phyloP scores from a whole-genome alignment of 2,329 filamentous ascomycete species.

The Penicillium brevicompactum region DNA sequence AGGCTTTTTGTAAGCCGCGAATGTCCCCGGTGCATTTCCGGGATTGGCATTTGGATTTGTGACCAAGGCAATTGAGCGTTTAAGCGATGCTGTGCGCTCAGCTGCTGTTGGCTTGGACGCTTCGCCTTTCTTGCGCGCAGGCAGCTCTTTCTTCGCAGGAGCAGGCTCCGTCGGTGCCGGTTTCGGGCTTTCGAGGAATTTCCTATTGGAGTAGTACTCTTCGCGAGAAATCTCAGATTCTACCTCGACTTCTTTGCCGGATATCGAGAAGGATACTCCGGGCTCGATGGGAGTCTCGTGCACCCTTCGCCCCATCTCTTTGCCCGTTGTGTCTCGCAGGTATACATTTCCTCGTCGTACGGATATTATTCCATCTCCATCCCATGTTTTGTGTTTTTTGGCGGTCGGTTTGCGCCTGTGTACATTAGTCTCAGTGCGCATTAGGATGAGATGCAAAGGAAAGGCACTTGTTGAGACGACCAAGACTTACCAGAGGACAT shows the following conservation, averaged over 20 bases:
- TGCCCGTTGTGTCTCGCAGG: constrained; percentile 65
- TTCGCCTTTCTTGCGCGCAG: constrained; percentile 15
- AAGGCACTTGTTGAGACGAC: background rate
- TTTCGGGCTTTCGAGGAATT: constrained; percentile 28
- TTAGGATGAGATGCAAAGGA: background rate
- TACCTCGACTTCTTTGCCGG: constrained; percentile 69
- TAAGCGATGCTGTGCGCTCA: constrained; percentile 15
- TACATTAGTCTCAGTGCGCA: constrained; percentile 6
- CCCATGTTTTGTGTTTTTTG: constrained; percentile 79
- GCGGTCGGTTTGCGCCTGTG: constrained; percentile 66
- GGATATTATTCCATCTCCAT: constrained; percentile 68
- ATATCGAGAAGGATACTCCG: constrained; percentile 63
- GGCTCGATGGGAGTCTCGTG: constrained; percentile 60
- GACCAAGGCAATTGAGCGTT: constrained; percentile 15
- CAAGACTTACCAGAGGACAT: constrained; percentile 49
- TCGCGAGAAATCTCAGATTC: constrained; percentile 62
- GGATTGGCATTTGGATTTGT: constrained; percentile 44
- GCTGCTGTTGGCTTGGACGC: constrained; percentile 9
- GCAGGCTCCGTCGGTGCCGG: constrained; percentile 14
- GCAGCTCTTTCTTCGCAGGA: constrained; percentile 21
- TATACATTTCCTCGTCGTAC: constrained; percentile 60
- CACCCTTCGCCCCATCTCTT: constrained; percentile 61
- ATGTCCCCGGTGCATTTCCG: constrained; percentile 45
- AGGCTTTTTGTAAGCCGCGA: constrained; percentile 63
- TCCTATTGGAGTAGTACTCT: constrained; percentile 54